phyloP scores from a whole-genome alignment of 2,329 filamentous ascomycete species.

The Fusarium dlaminii region DNA sequence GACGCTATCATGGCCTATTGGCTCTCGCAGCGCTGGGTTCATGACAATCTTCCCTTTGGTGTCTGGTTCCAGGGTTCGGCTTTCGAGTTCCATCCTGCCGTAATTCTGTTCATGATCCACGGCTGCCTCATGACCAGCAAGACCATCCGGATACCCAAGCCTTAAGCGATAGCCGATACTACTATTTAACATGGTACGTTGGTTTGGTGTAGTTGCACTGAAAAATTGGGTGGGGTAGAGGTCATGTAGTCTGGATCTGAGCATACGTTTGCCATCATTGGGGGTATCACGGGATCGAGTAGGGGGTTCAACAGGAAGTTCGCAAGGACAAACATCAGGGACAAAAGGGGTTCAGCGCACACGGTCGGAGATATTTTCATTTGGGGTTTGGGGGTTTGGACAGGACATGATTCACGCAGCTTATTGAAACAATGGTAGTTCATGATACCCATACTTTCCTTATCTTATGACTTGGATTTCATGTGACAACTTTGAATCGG shows the following conservation, averaged over 20 bases:
- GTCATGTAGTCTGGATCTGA: neutral
- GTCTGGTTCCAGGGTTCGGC: constrained; percentile 71
- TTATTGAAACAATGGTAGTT: constrained; percentile 40
- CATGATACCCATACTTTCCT: constrained; percentile 42
- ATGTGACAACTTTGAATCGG: neutral
- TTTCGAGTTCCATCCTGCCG: constrained; percentile 86
- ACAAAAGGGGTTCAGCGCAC: constrained; percentile 3
- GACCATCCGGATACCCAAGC: constrained; percentile 94
- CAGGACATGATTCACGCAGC: constrained; percentile 40
- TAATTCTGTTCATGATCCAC: constrained; percentile 83
- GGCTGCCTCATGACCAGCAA: constrained; percentile 96
- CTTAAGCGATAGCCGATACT: constrained; percentile 50
- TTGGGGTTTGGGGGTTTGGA: constrained; percentile 24
- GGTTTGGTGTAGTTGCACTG: neutral
- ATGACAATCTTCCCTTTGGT: constrained; percentile 82
- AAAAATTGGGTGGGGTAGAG: neutral
- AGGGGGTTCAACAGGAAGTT: neutral
- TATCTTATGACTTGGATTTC: neutral
- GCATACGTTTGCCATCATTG: neutral
- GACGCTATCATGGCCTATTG: constrained; percentile 90
- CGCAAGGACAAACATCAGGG: neutral
- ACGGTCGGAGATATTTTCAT: constrained; percentile 6
- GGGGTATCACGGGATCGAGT: neutral
- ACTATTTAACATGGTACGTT: constrained; percentile 27
- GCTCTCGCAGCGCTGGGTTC: constrained; percentile 81